Conservation (phyloP, 805 yeast genomes). For the Candida lessepsii region DNA sequence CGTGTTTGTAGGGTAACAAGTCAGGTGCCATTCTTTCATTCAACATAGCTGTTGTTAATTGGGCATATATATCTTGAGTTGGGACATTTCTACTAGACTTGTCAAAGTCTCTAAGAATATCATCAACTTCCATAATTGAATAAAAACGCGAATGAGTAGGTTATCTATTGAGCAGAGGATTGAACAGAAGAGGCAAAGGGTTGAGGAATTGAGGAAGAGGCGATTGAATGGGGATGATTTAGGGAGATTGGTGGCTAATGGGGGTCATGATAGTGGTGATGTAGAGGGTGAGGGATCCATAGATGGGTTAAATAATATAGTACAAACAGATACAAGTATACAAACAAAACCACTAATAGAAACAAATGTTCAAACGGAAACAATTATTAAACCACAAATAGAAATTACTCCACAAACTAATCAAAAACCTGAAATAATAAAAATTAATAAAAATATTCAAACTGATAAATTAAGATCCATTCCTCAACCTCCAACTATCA, state of each 20-base stretch:
- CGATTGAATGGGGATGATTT: constrained; percentile 13
- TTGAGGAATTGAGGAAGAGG: constrained; percentile 23
- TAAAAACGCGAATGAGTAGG: constrained; percentile 8
- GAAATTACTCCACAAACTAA: neutral
- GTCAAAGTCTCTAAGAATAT: constrained; percentile 67
- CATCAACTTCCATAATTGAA: constrained; percentile 54
- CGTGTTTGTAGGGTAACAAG: constrained; percentile 68
- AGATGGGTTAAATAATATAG: neutral
- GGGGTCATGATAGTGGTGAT: neutral
- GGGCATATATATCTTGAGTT: constrained; percentile 27
- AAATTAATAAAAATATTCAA: constrained; percentile 12
- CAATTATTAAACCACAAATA: constrained; percentile 8
- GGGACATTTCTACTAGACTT: constrained; percentile 2
- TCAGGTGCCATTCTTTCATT: constrained; percentile 87
- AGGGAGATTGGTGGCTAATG: neutral
- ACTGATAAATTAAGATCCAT: constrained; percentile 4
- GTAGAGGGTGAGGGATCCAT: neutral
- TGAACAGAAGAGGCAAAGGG: constrained; percentile 40
- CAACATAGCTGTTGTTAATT: constrained; percentile 58
- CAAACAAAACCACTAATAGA: no score
- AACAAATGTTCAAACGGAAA: neutral
- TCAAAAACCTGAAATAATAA: constrained; percentile 3
- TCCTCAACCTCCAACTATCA: no score
- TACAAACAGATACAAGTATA: constrained; percentile 2
- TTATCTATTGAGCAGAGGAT: constrained; percentile 4